phyloP scores from a whole-genome alignment of 352 stramenopile genomes.

The Pythium insidiosum region DNA sequence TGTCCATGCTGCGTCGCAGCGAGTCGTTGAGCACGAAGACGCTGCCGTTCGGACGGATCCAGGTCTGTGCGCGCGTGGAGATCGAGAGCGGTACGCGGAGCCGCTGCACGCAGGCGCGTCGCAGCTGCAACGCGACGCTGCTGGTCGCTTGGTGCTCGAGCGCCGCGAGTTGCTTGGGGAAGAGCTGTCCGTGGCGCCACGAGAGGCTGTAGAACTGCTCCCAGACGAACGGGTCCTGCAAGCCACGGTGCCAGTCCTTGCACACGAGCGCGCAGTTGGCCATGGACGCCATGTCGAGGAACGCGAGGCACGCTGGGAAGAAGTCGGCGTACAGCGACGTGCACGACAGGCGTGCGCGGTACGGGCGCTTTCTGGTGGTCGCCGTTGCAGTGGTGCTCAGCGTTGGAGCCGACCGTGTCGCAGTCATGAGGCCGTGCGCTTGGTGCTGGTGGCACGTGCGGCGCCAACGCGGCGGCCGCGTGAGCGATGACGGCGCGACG shows the following conservation, averaged over 20 bases:
- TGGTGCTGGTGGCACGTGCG: too few relatives aligned
- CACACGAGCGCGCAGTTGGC: conserved; percentile 14
- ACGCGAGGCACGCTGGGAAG: conserved; percentile 13
- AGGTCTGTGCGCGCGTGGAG: conserved; percentile 22
- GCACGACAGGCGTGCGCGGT: too few relatives aligned
- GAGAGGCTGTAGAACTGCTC: conserved; percentile 11
- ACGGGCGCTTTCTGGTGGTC: too few relatives aligned
- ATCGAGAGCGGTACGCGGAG: conserved; percentile 4
- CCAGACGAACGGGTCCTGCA: conserved; percentile 15
- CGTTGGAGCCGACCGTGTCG: too few relatives aligned
- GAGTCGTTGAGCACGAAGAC: conserved; percentile 28
- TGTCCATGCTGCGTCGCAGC: conserved; percentile 13
- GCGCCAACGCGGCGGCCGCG: too few relatives aligned
- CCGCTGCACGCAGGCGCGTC: conserved; percentile 15
- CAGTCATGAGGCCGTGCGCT: too few relatives aligned
- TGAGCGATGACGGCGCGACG: too few relatives aligned
- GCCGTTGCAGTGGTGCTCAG: too few relatives aligned
- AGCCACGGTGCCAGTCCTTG: conserved; percentile 9
- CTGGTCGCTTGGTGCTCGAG: too few relatives aligned
- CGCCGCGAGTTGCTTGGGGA: conserved; percentile 1
- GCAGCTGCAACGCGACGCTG: conserved; percentile 10
- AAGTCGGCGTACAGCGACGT: conserved; percentile 12
- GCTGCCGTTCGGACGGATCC: conserved; percentile 11
- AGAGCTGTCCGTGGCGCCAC: conserved; percentile 7
- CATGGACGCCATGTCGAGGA: conserved; percentile 21